phyloP scores from a whole-genome alignment of 768 basidiomycete species.

The Sistotremastrum niveocremeum region DNA sequence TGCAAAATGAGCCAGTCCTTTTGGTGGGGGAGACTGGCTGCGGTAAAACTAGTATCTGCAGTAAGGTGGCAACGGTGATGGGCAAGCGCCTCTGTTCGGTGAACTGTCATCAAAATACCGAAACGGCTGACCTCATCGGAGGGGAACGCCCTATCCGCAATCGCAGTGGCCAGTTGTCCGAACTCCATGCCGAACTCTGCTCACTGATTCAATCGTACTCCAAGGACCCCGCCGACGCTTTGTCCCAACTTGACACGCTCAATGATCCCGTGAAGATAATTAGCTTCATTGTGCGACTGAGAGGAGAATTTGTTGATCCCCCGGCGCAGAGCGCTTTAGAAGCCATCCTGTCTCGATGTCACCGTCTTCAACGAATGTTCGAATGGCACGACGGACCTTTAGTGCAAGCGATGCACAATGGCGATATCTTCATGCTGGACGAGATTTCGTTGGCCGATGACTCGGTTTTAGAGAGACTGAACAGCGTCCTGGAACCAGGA shows the following conservation, averaged over 20 bases:
- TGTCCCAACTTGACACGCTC: slow-evolving; percentile 29
- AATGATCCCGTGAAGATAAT: slow-evolving; percentile 12
- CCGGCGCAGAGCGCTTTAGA: slow-evolving; percentile 7
- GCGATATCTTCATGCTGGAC: slow-evolving; percentile 82
- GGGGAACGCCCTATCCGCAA: slow-evolving; percentile 83
- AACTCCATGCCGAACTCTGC: slow-evolving; percentile 27
- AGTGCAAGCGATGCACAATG: slow-evolving; percentile 76
- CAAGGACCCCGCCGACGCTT: slow-evolving; percentile 10
- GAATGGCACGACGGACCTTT: slow-evolving; percentile 98
- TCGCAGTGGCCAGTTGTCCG: slow-evolving; percentile 40
- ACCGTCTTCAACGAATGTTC: slow-evolving; percentile 62
- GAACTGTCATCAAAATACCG: slow-evolving; percentile 97
- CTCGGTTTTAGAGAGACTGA: slow-evolving; percentile 91
- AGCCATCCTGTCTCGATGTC: slow-evolving; percentile 8
- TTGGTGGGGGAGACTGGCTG: slow-evolving; percentile 96
- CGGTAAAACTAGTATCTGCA: slow-evolving; percentile 95
- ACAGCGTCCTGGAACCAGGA: slow-evolving; percentile 89
- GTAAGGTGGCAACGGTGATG: slow-evolving; percentile 63
- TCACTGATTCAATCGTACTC: background rate
- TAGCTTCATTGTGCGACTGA: slow-evolving; percentile 14
- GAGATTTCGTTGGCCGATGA: slow-evolving; percentile 98
- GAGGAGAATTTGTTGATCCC: slow-evolving; percentile 13
- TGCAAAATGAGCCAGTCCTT: slow-evolving; percentile 86
- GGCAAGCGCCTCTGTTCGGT: slow-evolving; percentile 52
- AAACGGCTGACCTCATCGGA: slow-evolving; percentile 93